Conservation (phyloP, 495 filamentous ascomycete species). For the Aspergillus baeticus region DNA sequence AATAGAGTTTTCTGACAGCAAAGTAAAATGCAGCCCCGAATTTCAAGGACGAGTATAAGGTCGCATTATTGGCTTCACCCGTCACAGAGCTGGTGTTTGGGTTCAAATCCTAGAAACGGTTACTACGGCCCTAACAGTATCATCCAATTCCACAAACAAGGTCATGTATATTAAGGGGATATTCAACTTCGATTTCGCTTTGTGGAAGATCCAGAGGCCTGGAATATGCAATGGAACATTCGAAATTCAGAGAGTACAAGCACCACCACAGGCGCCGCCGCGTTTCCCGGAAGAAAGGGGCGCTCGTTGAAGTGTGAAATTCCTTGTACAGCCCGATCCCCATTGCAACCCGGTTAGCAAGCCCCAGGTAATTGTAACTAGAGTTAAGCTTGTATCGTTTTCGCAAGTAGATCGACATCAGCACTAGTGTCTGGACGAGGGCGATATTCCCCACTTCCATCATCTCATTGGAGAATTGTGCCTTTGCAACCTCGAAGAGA, state of each 20-base stretch:
- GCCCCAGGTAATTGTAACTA: conserved; percentile 22
- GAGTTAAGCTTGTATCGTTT: conserved; percentile 26
- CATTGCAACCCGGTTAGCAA: conserved; percentile 24
- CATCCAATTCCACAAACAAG: too few species aligned
- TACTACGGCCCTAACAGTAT: too few species aligned
- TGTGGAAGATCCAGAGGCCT: conserved; percentile 21
- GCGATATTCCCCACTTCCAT: conserved; percentile 19
- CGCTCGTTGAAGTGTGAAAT: conserved; percentile 10
- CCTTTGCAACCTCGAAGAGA: conserved; percentile 21
- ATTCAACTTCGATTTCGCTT: conserved; percentile 18
- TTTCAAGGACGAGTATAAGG: conserved; percentile 19
- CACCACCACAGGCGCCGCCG: conserved; percentile 20
- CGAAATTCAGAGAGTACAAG: conserved; percentile 22
- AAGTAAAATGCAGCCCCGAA: conserved; percentile 19
- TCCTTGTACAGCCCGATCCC: conserved; percentile 24
- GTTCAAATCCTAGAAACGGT: neutral
- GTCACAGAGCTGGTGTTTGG: neutral
- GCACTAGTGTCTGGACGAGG: conserved; percentile 19
- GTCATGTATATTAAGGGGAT: conserved; percentile 23
- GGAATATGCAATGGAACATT: conserved; percentile 21
- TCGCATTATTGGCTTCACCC: conserved; percentile 16
- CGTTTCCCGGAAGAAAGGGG: conserved; percentile 15
- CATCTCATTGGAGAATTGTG: conserved; percentile 20
- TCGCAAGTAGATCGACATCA: conserved; percentile 22
- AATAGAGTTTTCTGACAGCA: conserved; percentile 17